Percentiles rank a stretch among this genome's conserved stretches.
These are phyloP conservation scores for Pyronema omphalodes DNA, from an alignment of 495 filamentous ascomycete genomes.

Conservation along the genomic window DNA sequence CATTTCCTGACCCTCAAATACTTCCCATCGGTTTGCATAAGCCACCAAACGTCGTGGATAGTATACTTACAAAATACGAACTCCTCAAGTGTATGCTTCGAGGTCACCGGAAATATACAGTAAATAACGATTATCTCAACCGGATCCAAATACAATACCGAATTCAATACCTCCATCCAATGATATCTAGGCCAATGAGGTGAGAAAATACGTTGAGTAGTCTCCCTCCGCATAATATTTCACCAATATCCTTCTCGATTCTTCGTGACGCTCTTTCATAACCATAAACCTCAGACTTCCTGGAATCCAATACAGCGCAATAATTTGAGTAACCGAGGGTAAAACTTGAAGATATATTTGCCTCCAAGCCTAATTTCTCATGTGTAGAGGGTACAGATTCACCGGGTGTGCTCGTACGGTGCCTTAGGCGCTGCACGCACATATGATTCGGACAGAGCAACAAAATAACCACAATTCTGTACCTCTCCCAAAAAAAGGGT, in stretches of 20 bases:
- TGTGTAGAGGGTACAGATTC: too few species aligned
- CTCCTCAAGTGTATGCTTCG: too few species aligned
- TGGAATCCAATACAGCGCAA: constrained; percentile 31
- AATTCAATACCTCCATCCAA: constrained; percentile 44
- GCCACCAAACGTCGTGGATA: background rate
- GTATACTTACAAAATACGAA: constrained; percentile 39
- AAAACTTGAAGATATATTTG: too few species aligned
- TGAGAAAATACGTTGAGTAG: constrained; percentile 44
- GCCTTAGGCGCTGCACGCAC: too few species aligned
- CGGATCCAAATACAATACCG: constrained; percentile 43
- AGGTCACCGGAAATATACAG: too few species aligned
- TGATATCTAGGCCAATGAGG: constrained; percentile 39
- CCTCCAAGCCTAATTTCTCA: too few species aligned
- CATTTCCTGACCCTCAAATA: constrained; percentile 36
- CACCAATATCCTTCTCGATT: constrained; percentile 37
- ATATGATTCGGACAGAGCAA: too few species aligned
- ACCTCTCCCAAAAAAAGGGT: too few species aligned
- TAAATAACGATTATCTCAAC: constrained; percentile 38
- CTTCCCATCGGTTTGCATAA: constrained; percentile 17
- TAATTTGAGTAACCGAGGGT: too few species aligned
- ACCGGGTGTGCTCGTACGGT: too few species aligned
- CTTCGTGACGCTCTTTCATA: constrained; percentile 38
- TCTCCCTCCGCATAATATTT: constrained; percentile 47
- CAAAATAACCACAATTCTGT: too few species aligned
- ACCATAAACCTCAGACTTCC: constrained; percentile 44